Evolutionary conservation across 495 filamentous ascomycete genomes (phyloP), one percentile per base, ranked within the genome.

Genomic region (Pseudoneurospora amorphoporcata): DNA sequence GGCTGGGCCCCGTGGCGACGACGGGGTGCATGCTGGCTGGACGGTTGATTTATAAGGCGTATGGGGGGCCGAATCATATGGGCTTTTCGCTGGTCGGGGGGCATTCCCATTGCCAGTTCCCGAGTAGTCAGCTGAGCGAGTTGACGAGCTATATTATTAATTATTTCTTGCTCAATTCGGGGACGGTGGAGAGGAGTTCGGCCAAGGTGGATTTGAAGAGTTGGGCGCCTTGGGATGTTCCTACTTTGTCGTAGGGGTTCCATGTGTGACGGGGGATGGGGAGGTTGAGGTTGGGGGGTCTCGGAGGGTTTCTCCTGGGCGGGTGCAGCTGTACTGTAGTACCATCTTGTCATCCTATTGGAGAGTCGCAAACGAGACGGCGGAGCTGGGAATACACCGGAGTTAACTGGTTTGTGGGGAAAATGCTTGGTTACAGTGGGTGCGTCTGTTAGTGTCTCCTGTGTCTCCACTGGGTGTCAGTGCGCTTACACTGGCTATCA

Each of bases 61-160:
- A 84, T 39, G 86, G 87, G 47, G 84, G 80, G 0, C 77, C 83
- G 61, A 82, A 80, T 73, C 82, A 84, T 79, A 86, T 88, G 83
- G 87, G 87, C 17, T 88, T 85, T 80, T 85, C 85, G 29, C 82
- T 86, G 69, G 79, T 85, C 45, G 85, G 87, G 40, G 83, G 82
- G 68, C 87, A 89, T 79, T 75, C 73, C 69, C 87, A 89, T 76
- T 89, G 87, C 79, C 69, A 73, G 77, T 89, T 89, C 82, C 87
- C 87, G 8, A 81, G 79, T 39, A 75, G 76, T 14, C 84, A 87
- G 80, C 78, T 83, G 69, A 37, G 82, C 35, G 84, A 88, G 45
- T 80, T 89, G 70, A 84, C 76, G 17, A 78, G 79, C 7, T 89
- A 83, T 79, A 83, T 88, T 79, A 83, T 88, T 79, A 83, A 87